Evolutionary conservation across 441 rosid species (phyloP), one percentile per base, ranked within the genome.

Genomic region (Erysimum cheiri): DNA sequence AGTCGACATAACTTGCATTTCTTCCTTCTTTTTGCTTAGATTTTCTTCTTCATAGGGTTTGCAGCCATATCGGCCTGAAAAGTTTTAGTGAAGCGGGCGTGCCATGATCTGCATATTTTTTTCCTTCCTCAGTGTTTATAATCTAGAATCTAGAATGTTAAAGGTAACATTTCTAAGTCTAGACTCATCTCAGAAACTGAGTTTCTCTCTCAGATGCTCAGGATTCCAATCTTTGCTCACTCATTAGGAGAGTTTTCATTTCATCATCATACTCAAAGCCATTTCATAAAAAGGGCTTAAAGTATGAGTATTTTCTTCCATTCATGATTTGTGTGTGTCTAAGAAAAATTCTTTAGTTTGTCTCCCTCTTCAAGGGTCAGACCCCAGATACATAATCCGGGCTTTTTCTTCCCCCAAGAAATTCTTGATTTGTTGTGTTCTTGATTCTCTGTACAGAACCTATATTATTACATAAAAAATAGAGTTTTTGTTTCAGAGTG

Each of bases 361-460:
- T 29, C 24, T 73, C 71, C 55, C 22, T 65, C 52, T 52, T 72
- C 40, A 37, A 66, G 76, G 79, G 70, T 77, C 53, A 81, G 80
- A 71, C n/a, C 80, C 78, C 75, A 75, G 84, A 84, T 78, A 72
- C 80, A 65, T 71, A 76, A 72, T 82, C 81, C 64, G 76, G 63
- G 75, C 1, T 26, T 49, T 5, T 43, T 6, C 29, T 35, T n/a
- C 11, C 65, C 36, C 77, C 68, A 58, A 37, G 55, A n/a, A 56
- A 63, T 75, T 75, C 72, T 76, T 76, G 67, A 75, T 70, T 75
- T 69, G 67, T 63, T 69, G 64, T 75, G 59, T 82, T 86, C 68
- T 78, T 80, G 76, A 81, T 75, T 77, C 77, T 76, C 65, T 89
- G 98, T 94, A 94, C 96, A 91, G 92, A 82, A 82, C 76, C 85